A percentile compares a stretch with the other conserved stretches of the same genome.
phyloP scores from a whole-genome alignment of 495 filamentous ascomycete genomes.

The Podospora bellae-mahoneyi region DNA sequence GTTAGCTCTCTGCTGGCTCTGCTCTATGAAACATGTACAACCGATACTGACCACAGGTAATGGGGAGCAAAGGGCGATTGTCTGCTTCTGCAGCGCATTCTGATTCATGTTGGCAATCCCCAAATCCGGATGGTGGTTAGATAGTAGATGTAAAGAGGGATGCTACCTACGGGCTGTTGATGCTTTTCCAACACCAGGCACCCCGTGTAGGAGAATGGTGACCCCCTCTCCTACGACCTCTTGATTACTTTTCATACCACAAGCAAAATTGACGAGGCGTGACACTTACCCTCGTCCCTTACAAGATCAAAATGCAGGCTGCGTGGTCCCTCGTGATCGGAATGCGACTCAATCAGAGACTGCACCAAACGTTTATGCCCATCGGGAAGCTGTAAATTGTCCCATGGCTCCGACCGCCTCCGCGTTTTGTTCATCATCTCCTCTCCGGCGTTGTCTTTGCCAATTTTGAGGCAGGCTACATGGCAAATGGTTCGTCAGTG shows the following conservation, averaged over 20 bases:
- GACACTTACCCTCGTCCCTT: constrained; percentile 48
- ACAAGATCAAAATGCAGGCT: constrained; percentile 49
- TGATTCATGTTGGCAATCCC: too few relatives aligned
- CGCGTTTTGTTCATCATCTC: too few relatives aligned
- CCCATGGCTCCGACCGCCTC: too few relatives aligned
- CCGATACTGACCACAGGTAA: constrained; percentile 44
- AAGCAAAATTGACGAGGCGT: too few relatives aligned
- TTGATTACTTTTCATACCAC: too few relatives aligned
- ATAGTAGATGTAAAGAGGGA: too few relatives aligned
- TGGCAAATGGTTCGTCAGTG: too few relatives aligned
- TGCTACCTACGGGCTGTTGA: constrained; percentile 41
- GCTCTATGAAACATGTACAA: too few relatives aligned
- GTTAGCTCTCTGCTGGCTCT: too few relatives aligned
- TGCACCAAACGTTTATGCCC: constrained; percentile 51
- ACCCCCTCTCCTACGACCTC: constrained; percentile 34
- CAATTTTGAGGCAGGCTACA: too few relatives aligned
- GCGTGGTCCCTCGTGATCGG: constrained; percentile 45
- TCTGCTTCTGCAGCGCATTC: constrained; percentile 50
- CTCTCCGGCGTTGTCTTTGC: too few relatives aligned
- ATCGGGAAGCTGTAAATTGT: not conserved
- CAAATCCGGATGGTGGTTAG: too few relatives aligned
- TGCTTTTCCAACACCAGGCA: constrained; percentile 61
- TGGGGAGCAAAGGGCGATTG: constrained; percentile 49
- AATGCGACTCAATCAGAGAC: constrained; percentile 47
- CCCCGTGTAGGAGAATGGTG: constrained; percentile 50